Evolutionary conservation across 805 yeast species (phyloP).

Genomic region (Starmerella ratchasimensis): DNA sequence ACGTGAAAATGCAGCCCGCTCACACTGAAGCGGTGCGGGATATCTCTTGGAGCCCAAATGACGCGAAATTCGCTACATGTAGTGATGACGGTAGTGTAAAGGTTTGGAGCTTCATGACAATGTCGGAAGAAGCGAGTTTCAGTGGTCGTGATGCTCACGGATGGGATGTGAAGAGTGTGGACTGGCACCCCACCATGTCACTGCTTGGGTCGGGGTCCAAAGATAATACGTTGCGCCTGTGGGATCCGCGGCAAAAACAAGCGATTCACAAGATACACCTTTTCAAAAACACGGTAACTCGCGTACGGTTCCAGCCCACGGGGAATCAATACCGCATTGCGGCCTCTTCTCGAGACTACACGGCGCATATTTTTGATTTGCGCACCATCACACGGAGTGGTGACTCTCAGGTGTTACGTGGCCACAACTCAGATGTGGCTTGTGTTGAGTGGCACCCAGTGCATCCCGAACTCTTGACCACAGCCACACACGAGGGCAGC

Average conservation of each 20-base stretch:
- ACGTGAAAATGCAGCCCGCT: slow-evolving; percentile 62
- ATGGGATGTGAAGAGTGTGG: slow-evolving; percentile 96
- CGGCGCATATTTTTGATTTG: slow-evolving; percentile 76
- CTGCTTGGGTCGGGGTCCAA: slow-evolving; percentile 86
- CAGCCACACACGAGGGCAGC: slow-evolving; percentile 85
- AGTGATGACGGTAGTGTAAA: slow-evolving; percentile 85
- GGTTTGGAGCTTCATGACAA: slow-evolving; percentile 79
- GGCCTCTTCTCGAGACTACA: slow-evolving; percentile 76
- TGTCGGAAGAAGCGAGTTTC: slow-evolving; percentile 69
- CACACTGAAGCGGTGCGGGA: slow-evolving; percentile 78
- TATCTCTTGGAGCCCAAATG: slow-evolving; percentile 79
- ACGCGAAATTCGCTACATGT: slow-evolving; percentile 81
- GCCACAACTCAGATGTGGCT: slow-evolving; percentile 71
- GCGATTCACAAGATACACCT: slow-evolving; percentile 76
- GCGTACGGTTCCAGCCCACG: slow-evolving; percentile 69
- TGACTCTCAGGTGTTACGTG: slow-evolving; percentile 40
- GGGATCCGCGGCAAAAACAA: slow-evolving; percentile 78
- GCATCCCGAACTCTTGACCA: slow-evolving; percentile 62
- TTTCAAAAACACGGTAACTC: slow-evolving; percentile 86
- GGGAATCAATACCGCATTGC: slow-evolving; percentile 65
- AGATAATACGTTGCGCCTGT: slow-evolving; percentile 79
- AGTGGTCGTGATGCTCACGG: slow-evolving; percentile 59
- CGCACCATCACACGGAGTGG: slow-evolving; percentile 27
- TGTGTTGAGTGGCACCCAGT: slow-evolving; percentile 87
- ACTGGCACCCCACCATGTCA: slow-evolving; percentile 90